phyloP scores from a whole-genome alignment of 106 monocot genomes.

The Dactylorhiza incarnata region DNA sequence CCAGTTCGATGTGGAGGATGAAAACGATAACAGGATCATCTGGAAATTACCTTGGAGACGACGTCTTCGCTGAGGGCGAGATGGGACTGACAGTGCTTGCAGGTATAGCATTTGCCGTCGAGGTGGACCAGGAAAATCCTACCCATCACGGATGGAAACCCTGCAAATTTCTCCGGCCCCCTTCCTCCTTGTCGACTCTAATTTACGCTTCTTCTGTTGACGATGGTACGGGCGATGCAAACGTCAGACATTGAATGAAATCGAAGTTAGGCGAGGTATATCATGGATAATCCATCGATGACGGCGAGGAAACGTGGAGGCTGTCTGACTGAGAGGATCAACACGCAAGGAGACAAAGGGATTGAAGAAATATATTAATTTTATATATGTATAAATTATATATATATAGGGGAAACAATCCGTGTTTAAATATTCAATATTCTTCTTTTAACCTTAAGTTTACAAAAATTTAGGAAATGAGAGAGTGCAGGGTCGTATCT shows the following conservation, averaged over 20 bases:
- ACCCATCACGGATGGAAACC: conserved; percentile 34
- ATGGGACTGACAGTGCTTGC: conserved; percentile 55
- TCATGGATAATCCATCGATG: neutral
- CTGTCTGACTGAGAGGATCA: neutral
- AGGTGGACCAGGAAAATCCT: conserved; percentile 40
- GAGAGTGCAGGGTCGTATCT: too few species aligned
- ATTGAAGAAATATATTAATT: neutral
- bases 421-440: too few species aligned
- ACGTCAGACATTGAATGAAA: neutral
- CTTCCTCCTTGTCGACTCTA: neutral
- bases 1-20: neutral
- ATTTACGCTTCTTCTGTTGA: neutral
- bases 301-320: neutral
- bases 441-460: too few species aligned
- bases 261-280: neutral
- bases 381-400: too few species aligned
- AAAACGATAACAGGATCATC: neutral
- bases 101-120: conserved; percentile 63
- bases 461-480: too few species aligned
- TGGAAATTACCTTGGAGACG: conserved; percentile 43
- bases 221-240: neutral
- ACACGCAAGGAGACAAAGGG: neutral
- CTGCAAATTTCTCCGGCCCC: neutral
- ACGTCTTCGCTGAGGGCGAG: conserved; percentile 32
- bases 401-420: too few species aligned